Percentiles rank a stretch among this genome's conserved stretches.
These are phyloP conservation scores for Rhododendron mucronatum DNA, from an alignment of 148 eudicot genomes.

Conservation along the genomic window DNA sequence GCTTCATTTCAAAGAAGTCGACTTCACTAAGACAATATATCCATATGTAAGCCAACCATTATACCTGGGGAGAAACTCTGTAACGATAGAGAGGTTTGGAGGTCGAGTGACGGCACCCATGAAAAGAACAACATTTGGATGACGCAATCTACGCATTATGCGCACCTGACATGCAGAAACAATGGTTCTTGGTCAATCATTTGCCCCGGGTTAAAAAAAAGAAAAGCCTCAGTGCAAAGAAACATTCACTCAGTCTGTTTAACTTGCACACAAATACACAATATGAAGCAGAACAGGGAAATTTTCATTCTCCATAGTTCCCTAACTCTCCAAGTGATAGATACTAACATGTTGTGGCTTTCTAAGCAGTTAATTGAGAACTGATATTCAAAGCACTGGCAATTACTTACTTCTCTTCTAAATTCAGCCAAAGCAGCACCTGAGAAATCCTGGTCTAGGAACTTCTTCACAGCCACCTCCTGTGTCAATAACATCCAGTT, in stretches of 20 bases:
- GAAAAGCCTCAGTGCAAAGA: neutral
- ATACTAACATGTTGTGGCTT: neutral
- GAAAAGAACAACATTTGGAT: conserved; percentile 93
- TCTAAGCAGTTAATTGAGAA: neutral
- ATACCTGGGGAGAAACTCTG: conserved; percentile 96
- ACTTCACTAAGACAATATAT: neutral
- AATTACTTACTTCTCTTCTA: conserved; percentile 76
- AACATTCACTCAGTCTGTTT: neutral
- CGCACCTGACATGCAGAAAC: conserved; percentile 60
- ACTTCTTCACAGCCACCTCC: conserved; percentile 99
- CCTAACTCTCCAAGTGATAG: neutral
- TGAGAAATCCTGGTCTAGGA: conserved; percentile 97
- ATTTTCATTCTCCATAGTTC: neutral
- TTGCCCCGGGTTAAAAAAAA: neutral
- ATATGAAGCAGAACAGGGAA: conserved; percentile 2
- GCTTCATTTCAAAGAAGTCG: neutral
- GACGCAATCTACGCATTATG: conserved; percentile 94
- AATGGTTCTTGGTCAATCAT: conserved; percentile 9
- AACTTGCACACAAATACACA: neutral
- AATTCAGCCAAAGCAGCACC: conserved; percentile 98
- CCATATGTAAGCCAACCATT: neutral
- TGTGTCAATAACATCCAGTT: conserved; percentile 30
- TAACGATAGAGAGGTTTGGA: conserved; percentile 88
- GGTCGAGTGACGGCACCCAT: conserved; percentile 99
- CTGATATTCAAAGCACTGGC: neutral